Base-by-base conservation (phyloP, 345 rosid species). In the Salix caprea region DNA sequence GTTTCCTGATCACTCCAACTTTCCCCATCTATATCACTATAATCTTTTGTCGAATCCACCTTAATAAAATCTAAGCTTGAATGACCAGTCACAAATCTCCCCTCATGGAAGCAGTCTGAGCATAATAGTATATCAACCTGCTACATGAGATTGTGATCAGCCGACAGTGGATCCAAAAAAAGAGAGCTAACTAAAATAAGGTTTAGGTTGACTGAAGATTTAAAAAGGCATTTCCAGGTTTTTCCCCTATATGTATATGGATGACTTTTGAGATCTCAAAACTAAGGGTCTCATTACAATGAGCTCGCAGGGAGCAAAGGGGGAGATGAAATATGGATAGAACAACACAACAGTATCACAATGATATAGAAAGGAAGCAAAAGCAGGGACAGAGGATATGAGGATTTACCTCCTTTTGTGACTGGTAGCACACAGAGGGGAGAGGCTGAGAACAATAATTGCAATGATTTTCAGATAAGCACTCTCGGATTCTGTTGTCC, bases 1-100 rank as follows among this genome's bases (percentile, higher is more conserved):
- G 98, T 95, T 88, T 95, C 98, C 83, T 89, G 96, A 84, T 91
- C 96, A 69, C 85, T 90, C 99, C 99, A 95, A 81, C 80, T 90
- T 78, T 91, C 98, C 72, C 92, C 96, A 77, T 95, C 97, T 54
- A 88, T 79, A 83, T 91, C 94, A 64, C 86, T 88, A 79, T 84
- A 90, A 70, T 84, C 89, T 77, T 83, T 90, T 75, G 84, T 76
- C 65, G 94, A 85, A 88, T 96, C 99, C 70, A 86, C 76, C 82
- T 84, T 91, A 37, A 84, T 74, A 83, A 91, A 96, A 87, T 96
- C 98, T 80, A 96, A 79, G 85, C 97, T 91, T 64, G 98, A 93
- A 87, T 93, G 99, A 73, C 96, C 86, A 79, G 76, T 82, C 73
- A 93, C 92, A 84, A 89, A 93, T 84, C 90, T 92, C 75, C 96